Evolutionary conservation across 345 rosid genomes (phyloP).

Genomic region (Pugionium dolabratum): DNA sequence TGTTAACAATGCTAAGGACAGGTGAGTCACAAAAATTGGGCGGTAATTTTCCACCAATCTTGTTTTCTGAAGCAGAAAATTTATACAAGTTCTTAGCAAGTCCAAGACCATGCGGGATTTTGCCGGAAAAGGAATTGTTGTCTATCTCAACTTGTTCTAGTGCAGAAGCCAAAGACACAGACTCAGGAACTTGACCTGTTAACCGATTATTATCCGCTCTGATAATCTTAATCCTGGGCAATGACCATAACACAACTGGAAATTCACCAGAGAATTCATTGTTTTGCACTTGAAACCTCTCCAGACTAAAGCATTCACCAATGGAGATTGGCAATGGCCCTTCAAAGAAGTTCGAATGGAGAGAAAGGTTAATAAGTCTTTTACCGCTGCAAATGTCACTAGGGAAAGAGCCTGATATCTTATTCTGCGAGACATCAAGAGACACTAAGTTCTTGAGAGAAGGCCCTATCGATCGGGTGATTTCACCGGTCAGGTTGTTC

Average conservation of each 20-base stretch:
- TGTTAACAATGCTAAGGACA: slow-evolving; percentile 79
- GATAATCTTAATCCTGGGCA: slow-evolving; percentile 68
- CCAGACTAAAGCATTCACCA: slow-evolving; percentile 64
- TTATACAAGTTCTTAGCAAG: slow-evolving; percentile 76
- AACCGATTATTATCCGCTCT: slow-evolving; percentile 80
- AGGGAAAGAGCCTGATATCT: slow-evolving; percentile 74
- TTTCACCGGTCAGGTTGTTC: slow-evolving; percentile 75
- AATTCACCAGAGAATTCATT: slow-evolving; percentile 78
- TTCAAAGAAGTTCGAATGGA: slow-evolving; percentile 71
- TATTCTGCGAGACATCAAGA: slow-evolving; percentile 79
- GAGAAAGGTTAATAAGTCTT: slow-evolving; percentile 58
- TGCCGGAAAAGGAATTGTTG: slow-evolving; percentile 69
- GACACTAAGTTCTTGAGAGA: slow-evolving; percentile 68
- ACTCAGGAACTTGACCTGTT: slow-evolving; percentile 64
- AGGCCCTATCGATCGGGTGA: slow-evolving; percentile 54
- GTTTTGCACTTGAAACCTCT: slow-evolving; percentile 85
- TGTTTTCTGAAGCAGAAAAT: slow-evolving; percentile 79
- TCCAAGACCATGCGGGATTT: slow-evolving; percentile 76
- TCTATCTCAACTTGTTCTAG: slow-evolving; percentile 93
- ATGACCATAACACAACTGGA: slow-evolving; percentile 69
- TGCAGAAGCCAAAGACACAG: slow-evolving; percentile 64
- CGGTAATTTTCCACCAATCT: slow-evolving; percentile 66
- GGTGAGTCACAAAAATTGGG: slow-evolving; percentile 88
- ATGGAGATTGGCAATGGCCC: slow-evolving; percentile 65
- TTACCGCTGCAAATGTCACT: slow-evolving; percentile 63